Conservation (phyloP, 106 monocot genomes). For the Vanilla planifolia region DNA sequence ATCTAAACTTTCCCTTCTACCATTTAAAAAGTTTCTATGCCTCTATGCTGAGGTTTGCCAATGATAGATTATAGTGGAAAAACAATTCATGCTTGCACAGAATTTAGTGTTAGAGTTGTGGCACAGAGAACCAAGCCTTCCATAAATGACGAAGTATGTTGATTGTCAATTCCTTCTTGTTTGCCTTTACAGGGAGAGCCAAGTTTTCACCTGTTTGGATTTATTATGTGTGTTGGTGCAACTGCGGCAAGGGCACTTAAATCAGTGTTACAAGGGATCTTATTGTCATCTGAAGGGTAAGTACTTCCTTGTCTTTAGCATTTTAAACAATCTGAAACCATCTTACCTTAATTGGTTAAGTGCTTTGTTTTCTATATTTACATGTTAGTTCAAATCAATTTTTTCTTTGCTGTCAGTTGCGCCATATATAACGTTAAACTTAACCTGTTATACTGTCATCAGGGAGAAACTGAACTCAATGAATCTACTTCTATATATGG, state of each 20-base stretch:
- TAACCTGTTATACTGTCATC: background rate
- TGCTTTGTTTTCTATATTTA: background rate
- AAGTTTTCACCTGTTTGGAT: conserved; percentile 69
- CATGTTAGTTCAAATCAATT: background rate
- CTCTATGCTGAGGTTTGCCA: no score
- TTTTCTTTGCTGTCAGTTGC: background rate
- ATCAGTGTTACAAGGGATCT: conserved; percentile 63
- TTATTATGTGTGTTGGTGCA: conserved; percentile 61
- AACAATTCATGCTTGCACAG: no score
- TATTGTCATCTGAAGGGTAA: conserved; percentile 72
- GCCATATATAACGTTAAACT: background rate
- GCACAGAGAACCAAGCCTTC: no score
- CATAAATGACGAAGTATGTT: background rate
- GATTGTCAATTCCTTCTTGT: conserved; percentile 1
- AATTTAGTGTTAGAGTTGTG: no score
- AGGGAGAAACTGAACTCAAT: conserved; percentile 80
- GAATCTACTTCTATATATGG: conserved; percentile 81
- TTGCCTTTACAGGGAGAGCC: conserved; percentile 54
- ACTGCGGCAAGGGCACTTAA: conserved; percentile 78
- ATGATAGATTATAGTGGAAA: no score
- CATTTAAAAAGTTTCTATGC: no score
- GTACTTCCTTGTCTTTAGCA: background rate
- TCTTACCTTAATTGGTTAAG: background rate
- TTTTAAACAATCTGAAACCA: background rate
- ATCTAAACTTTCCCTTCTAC: no score